Evolutionary conservation across 768 basidiomycete species (phyloP).

Genomic region (Royoungia palumana): DNA sequence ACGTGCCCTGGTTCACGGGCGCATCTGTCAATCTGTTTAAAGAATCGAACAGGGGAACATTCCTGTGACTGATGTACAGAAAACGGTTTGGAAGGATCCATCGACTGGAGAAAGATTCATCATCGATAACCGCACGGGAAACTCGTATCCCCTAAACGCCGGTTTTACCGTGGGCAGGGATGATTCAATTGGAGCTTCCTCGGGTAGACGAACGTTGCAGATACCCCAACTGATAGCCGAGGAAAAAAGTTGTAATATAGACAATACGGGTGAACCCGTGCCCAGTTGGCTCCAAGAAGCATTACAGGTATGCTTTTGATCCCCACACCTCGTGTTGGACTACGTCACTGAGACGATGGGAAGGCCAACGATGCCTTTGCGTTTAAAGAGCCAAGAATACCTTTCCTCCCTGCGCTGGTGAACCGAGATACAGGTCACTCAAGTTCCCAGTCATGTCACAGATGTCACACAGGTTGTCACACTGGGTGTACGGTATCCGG

Average conservation of each 20-base stretch:
- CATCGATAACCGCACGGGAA: constrained; percentile 68
- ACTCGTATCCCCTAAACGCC: constrained; percentile 46
- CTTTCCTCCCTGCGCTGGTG: constrained; percentile 24
- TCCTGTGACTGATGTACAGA: constrained; percentile 31
- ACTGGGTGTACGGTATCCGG: constrained; percentile 4
- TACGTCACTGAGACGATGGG: constrained; percentile 8
- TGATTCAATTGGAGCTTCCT: constrained; percentile 5
- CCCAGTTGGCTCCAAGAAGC: constrained; percentile 67
- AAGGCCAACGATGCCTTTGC: constrained; percentile 60
- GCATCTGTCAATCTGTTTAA: constrained; percentile 5
- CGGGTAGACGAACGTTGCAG: constrained; percentile 16
- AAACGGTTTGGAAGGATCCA: constrained; percentile 58
- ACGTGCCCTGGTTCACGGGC: constrained; percentile 10
- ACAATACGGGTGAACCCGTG: constrained; percentile 23
- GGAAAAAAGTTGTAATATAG: neutral
- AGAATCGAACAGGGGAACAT: constrained; percentile 12
- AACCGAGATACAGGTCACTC: constrained; percentile 13
- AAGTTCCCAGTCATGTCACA: constrained; percentile 4
- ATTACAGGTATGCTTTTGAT: constrained; percentile 44
- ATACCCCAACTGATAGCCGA: constrained; percentile 5
- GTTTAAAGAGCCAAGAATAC: constrained; percentile 46
- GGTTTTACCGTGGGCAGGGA: constrained; percentile 7
- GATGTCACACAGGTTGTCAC: constrained; percentile 13
- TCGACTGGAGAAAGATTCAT: constrained; percentile 53
- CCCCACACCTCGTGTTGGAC: constrained; percentile 6